Conservation (phyloP, 2,329 filamentous ascomycete species). For the Pseudogymnoascus sp. region DNA sequence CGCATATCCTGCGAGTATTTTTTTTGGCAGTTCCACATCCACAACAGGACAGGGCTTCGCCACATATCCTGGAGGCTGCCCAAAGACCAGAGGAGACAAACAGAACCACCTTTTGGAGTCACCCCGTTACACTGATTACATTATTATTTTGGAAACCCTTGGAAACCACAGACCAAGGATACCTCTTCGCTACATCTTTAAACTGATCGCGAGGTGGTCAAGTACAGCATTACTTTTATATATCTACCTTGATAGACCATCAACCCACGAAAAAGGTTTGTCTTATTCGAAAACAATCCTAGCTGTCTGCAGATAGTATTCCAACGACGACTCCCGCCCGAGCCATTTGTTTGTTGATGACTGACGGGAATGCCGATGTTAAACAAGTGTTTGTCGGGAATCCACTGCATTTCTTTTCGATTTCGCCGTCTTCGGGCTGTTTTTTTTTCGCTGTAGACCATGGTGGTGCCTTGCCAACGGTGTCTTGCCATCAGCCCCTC, state of each 20-base stretch:
- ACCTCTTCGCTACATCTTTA: not conserved
- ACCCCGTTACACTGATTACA: not conserved
- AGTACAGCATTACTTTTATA: constrained; percentile 7
- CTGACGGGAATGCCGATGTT: constrained; percentile 3
- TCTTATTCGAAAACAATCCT: not conserved
- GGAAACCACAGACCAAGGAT: not conserved
- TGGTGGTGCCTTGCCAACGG: constrained; percentile 10
- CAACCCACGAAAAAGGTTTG: constrained; percentile 6
- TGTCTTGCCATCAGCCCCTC: not conserved
- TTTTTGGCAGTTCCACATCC: constrained; percentile 10
- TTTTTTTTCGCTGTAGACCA: not conserved
- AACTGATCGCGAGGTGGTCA: constrained; percentile 2
- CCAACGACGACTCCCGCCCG: not conserved
- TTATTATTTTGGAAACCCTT: not conserved
- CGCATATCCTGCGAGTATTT: constrained; percentile 10
- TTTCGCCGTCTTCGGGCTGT: not conserved
- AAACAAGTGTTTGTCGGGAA: constrained; percentile 6
- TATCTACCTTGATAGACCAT: not conserved
- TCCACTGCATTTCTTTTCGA: constrained; percentile 5
- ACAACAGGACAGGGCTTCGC: constrained; percentile 7
- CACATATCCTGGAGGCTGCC: constrained; percentile 5
- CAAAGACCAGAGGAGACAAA: constrained; percentile 7
- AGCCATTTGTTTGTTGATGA: not conserved
- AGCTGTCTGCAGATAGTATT: not conserved
- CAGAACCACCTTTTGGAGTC: constrained; percentile 1